Percentiles rank a stretch among this genome's conserved stretches.
Evolutionary conservation across 2,329 filamentous ascomycete genomes (phyloP).

Genomic region (Podosphaera aphanis): DNA sequence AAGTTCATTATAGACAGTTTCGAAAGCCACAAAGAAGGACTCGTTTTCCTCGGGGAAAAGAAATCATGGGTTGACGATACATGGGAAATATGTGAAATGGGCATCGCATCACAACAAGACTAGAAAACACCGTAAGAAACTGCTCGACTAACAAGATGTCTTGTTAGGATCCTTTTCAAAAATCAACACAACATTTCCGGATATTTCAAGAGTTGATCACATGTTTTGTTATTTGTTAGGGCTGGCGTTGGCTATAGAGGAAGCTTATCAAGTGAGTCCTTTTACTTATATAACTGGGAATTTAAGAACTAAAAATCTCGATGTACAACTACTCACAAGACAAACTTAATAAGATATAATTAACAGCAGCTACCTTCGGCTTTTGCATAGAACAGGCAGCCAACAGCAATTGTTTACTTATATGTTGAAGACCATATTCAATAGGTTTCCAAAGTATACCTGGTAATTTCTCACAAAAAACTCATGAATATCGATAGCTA

Average conservation of each 20-base stretch:
- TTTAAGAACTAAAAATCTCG: background rate
- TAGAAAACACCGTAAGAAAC: background rate
- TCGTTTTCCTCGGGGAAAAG: slow-evolving; percentile 62
- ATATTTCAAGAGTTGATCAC: background rate
- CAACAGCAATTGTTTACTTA: too few species aligned
- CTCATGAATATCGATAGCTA: too few species aligned
- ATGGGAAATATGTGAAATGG: slow-evolving; percentile 59
- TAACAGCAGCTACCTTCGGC: too few species aligned
- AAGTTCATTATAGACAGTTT: slow-evolving; percentile 52
- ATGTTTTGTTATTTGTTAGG: background rate
- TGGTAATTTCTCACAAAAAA: too few species aligned
- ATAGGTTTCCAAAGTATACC: too few species aligned
- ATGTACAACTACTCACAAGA: background rate
- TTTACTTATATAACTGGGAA: background rate
- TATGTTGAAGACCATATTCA: too few species aligned
- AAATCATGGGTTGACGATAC: slow-evolving; percentile 50
- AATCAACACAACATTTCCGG: background rate
- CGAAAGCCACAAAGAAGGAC: slow-evolving; percentile 32
- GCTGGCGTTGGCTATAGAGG: background rate
- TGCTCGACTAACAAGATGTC: background rate
- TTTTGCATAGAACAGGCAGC: too few species aligned
- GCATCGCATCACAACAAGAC: slow-evolving; percentile 20
- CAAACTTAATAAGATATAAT: too few species aligned
- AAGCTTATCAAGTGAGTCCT: background rate
- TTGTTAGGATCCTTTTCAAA: background rate